phyloP scores from a whole-genome alignment of 2,329 filamentous ascomycete species.

The Stagonosporopsis chrysanthemi region DNA sequence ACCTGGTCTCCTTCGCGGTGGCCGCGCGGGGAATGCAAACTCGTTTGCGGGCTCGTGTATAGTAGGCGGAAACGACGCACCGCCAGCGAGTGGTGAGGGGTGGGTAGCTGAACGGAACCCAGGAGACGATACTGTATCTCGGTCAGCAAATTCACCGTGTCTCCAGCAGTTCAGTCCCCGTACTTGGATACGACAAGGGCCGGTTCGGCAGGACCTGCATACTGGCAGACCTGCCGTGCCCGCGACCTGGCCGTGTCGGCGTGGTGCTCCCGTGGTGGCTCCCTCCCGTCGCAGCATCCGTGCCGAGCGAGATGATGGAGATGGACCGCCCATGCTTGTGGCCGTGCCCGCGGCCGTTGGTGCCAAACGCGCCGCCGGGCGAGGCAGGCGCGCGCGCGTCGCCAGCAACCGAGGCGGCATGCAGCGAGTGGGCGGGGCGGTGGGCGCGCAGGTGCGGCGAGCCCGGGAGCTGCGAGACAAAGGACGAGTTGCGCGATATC shows the following conservation, averaged over 20 bases:
- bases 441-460: slow-evolving; percentile 62
- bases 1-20: slow-evolving; percentile 39
- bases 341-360: slow-evolving; percentile 36
- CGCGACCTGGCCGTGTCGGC: slow-evolving; percentile 60
- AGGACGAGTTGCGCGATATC: slow-evolving; percentile 48
- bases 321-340: slow-evolving; percentile 56
- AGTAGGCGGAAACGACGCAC: slow-evolving; percentile 48
- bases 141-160: slow-evolving; percentile 26
- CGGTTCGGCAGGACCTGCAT: slow-evolving; percentile 72
- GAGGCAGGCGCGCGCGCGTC: slow-evolving; percentile 37
- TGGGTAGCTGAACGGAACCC: slow-evolving; percentile 45
- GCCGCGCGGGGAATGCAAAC: slow-evolving; percentile 41
- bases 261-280: slow-evolving; percentile 37
- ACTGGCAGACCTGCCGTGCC: slow-evolving; percentile 81
- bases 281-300: slow-evolving; percentile 48
- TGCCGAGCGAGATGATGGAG: slow-evolving; percentile 59
- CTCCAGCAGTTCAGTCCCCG: slow-evolving; percentile 1
- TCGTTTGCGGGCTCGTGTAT: slow-evolving; percentile 37
- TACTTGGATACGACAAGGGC: slow-evolving; percentile 46
- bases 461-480: slow-evolving; percentile 37
- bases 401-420: slow-evolving; percentile 47
- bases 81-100: slow-evolving; percentile 54
- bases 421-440: slow-evolving; percentile 71
- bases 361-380: slow-evolving; percentile 30
- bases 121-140: slow-evolving; percentile 37